phyloP scores from a whole-genome alignment of 768 basidiomycete species.

The Boletus fagicola region DNA sequence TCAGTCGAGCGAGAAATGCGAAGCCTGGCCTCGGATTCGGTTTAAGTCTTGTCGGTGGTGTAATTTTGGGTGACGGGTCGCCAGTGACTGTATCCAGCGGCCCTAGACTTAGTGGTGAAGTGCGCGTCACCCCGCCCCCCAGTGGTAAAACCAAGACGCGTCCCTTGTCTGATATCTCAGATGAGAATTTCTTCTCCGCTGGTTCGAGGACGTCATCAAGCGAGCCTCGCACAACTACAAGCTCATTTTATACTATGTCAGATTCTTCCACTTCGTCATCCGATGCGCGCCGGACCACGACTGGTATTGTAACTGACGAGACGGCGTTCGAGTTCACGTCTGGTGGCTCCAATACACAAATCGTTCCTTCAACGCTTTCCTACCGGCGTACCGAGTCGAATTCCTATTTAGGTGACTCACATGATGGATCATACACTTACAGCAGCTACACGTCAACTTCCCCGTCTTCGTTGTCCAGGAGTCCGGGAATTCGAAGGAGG shows the following conservation, averaged over 20 bases:
- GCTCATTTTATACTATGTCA: constrained; percentile 37
- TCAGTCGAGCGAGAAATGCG: constrained; percentile 41
- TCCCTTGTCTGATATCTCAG: constrained; percentile 36
- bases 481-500: constrained; percentile 55
- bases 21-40: constrained; percentile 45
- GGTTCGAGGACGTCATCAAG: constrained; percentile 35
- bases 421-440: constrained; percentile 38
- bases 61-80: constrained; percentile 49
- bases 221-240: constrained; percentile 26
- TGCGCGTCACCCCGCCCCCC: constrained; percentile 48
- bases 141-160: constrained; percentile 33
- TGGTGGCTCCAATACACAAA: constrained; percentile 42
- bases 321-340: constrained; percentile 39
- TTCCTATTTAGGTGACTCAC: constrained; percentile 58
- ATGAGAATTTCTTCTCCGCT: constrained; percentile 49
- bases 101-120: constrained; percentile 41
- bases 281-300: constrained; percentile 28
- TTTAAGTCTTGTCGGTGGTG: constrained; percentile 40
- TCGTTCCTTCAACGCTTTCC: constrained; percentile 50
- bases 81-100: constrained; percentile 76
- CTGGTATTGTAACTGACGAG: constrained; percentile 38
- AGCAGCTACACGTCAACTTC: constrained; percentile 40
- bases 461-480: constrained; percentile 56
- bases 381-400: constrained; percentile 51
- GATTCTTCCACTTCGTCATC: constrained; percentile 33